These are phyloP conservation scores for Fraxinus baroniana DNA, from an alignment of 305 asterid genomes.

Conservation along the genomic window DNA sequence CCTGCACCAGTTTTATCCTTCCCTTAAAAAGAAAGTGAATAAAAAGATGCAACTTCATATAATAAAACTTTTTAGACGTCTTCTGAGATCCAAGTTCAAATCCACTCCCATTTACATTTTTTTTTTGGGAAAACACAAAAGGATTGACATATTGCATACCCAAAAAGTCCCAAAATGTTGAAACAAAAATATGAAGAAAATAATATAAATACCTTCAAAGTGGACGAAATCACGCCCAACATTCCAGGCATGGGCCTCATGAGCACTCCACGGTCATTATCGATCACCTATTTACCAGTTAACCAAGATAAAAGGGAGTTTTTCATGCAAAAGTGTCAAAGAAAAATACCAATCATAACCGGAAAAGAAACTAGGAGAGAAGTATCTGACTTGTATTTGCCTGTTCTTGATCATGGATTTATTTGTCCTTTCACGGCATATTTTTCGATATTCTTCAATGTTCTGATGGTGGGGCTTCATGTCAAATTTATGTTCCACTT, in stretches of 20 bases:
- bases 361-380: neutral
- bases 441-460: slow-evolving; percentile 69
- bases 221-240: slow-evolving; percentile 64
- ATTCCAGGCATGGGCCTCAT: slow-evolving; percentile 91
- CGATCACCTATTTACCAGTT: slow-evolving; percentile 55
- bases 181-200: neutral
- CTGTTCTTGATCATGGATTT: slow-evolving; percentile 78
- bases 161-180: neutral
- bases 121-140: neutral
- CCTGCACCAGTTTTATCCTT: neutral
- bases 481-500: slow-evolving; percentile 84
- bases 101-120: neutral
- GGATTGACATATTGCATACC: neutral
- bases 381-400: slow-evolving; percentile 59
- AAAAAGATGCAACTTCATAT: neutral
- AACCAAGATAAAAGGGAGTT: slow-evolving; percentile 3
- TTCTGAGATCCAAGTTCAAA: neutral
- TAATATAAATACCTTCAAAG: slow-evolving; percentile 49
- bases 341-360: slow-evolving; percentile 7
- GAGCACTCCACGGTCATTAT: slow-evolving; percentile 77
- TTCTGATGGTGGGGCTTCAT: slow-evolving; percentile 69
- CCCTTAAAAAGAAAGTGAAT: neutral
- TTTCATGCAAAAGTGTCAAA: slow-evolving; percentile 12
- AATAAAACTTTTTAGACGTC: neutral
- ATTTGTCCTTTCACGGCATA: slow-evolving; percentile 88